Conservation (phyloP, 768 basidiomycete genomes). For the Dacryopinax primogenitus region DNA sequence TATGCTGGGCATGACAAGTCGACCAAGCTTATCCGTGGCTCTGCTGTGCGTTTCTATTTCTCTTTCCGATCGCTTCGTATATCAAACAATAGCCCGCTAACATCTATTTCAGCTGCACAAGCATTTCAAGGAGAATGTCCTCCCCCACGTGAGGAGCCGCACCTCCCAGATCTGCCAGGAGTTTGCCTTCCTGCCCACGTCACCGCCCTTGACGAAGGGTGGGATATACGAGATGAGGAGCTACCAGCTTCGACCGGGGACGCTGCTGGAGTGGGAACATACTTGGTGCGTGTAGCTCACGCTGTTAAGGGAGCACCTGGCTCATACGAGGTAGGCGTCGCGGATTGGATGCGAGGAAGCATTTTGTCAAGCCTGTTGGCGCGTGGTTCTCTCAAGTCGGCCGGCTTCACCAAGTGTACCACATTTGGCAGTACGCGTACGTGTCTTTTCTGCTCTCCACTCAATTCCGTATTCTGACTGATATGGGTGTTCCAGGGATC, state of each 20-base stretch:
- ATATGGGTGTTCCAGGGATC: conserved; percentile 34
- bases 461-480: neutral
- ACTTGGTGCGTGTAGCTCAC: conserved; percentile 46
- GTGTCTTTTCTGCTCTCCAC: conserved; percentile 22
- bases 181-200: conserved; percentile 88
- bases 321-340: conserved; percentile 48
- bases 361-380: conserved; percentile 73
- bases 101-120: conserved; percentile 59
- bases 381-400: conserved; percentile 90
- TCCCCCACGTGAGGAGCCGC: conserved; percentile 62
- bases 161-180: conserved; percentile 76
- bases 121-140: conserved; percentile 52
- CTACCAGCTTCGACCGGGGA: conserved; percentile 73
- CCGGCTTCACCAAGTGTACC: conserved; percentile 60
- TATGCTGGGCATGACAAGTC: conserved; percentile 79
- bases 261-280: conserved; percentile 87
- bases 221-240: conserved; percentile 88
- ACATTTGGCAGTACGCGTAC: conserved; percentile 95
- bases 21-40: conserved; percentile 44
- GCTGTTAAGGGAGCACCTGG: neutral
- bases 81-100: too few relatives aligned
- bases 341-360: conserved; percentile 86
- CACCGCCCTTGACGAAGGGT: conserved; percentile 73
- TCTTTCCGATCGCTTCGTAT: neutral
- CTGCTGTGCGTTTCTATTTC: conserved; percentile 40